Evolutionary conservation across 2,329 filamentous ascomycete genomes (phyloP), one percentile per base, ranked within the genome.

Genomic region (Apiospora rasikravindrae): DNA sequence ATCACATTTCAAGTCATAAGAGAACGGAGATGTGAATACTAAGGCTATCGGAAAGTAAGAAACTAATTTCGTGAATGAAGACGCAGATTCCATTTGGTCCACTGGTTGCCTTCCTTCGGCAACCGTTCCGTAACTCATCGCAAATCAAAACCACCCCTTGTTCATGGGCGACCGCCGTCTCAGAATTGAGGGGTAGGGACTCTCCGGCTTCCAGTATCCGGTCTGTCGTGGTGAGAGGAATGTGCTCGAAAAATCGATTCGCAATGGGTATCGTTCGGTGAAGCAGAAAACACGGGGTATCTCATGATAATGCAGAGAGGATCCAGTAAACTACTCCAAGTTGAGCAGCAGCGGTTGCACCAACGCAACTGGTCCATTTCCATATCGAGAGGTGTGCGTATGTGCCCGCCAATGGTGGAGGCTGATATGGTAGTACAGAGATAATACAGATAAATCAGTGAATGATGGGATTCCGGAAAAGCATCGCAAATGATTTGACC

Each of bases 241-340:
- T 40, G 19, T 64, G 57, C 22, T 64, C 19, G 49, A 11, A n/a
- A 33, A 37, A 13, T 40, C 4, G 19, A 40, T 40, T 37, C 57
- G 57, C 57, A 64, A 64, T 64, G 57, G 57, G 57, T 40, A 64
- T 64, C 57, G 22, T 24, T 40, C 57, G 29, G 33, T 64, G 33
- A 64, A 64, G 33, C 24, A 40, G 10, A 64, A 40, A 40, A 40
- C 8, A 13, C 19, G 22, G 57, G 19, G 57, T 64, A 64, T 64
- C 57, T 61, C 53, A 61, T 33, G 26, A 64, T 64, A 10, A 64
- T 24, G 33, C 57, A 49, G 45, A 37, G 53, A 64, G 19, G 57
- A 64, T 64, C 57, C 57, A 64, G 57, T 64, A 64, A 40, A 40
- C 57, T 64, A 64, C 57, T 64, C 57, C 57, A 64, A 64, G 19